Base-by-base conservation (phyloP, 2,329 filamentous ascomycete genomes). In the Endothia cerciana region DNA sequence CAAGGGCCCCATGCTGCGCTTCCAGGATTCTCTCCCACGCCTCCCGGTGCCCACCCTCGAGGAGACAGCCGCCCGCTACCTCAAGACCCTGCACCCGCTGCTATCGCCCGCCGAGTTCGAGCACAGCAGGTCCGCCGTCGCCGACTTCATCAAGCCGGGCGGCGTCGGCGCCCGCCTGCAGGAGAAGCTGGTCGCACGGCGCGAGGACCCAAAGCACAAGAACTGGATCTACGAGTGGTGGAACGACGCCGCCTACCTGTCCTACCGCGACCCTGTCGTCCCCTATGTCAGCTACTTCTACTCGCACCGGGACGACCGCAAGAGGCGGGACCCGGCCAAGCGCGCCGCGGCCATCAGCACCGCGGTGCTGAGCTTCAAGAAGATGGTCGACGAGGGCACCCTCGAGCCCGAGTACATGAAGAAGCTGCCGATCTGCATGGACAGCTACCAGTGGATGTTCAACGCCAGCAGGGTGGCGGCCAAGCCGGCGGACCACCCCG, bases 201-300 rank as follows among this genome's bases (percentile, higher is more conserved):
- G 91, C 69, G 91, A 93, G 72, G 88, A 97, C 71, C 90, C 94
- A 60, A 89, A 91, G 69, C 81, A 86, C 76, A 93, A 91, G 82
- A 99, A 98, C 81, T 99, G 95, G 95, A 85, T 99, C 65, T 89
- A 91, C 72, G 94, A 99, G 72, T 99, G 95, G 95, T 99, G 95
- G 95, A 98, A 99, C 78, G 88, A 97, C 62, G 88, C 89, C 4
- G 95, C 95, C 66, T 99, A 99, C 80, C 88, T 99, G 70, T 86
- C 82, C 70, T 98, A 98, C 83, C 91, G 94, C 71, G 95, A 98
- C 77, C 95, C 95, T 13, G 92, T 99, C 57, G 92, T 98, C 22
- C 95, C 95, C 68, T 99, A 98, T 77, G 95, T 99, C 74, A 97
- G 93, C 79, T 99, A 99, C 86, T 99, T 99, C 83, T 99, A 99